A percentile compares a stretch with the other conserved stretches of the same genome.
Evolutionary conservation across 345 rosid species (phyloP).

Genomic region (Sonneratia alba): DNA sequence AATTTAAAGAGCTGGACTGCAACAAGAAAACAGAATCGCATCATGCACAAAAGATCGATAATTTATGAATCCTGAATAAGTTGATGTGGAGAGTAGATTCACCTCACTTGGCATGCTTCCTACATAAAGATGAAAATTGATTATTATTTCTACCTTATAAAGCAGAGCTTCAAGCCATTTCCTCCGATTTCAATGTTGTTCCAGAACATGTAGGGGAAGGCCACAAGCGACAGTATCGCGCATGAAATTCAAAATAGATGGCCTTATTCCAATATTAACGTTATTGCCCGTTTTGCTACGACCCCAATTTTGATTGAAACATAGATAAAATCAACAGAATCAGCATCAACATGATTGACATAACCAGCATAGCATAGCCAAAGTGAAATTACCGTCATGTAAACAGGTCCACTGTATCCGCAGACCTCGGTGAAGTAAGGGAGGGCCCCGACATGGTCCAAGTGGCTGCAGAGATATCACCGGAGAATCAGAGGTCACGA

Average conservation of each 20-base stretch:
- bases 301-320: not conserved
- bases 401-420: constrained; percentile 74
- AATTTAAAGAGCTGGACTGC: not conserved
- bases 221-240: not conserved
- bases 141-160: not conserved
- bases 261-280: not conserved
- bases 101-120: not conserved
- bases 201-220: not conserved
- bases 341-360: not conserved
- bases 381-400: constrained; percentile 71
- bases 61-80: not conserved
- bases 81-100: not conserved
- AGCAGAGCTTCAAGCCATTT: not conserved
- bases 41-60: not conserved
- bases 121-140: not conserved
- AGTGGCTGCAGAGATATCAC: constrained; percentile 38
- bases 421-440: constrained; percentile 94
- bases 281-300: not conserved
- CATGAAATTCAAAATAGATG: not conserved
- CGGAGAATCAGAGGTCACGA: not conserved
- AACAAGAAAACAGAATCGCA: not conserved
- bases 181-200: not conserved
- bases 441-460: constrained; percentile 93
- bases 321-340: not conserved
- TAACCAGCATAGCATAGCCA: constrained; percentile 29